Evolutionary conservation across 2,329 filamentous ascomycete genomes (phyloP).

Genomic region (Fusarium sp.): DNA sequence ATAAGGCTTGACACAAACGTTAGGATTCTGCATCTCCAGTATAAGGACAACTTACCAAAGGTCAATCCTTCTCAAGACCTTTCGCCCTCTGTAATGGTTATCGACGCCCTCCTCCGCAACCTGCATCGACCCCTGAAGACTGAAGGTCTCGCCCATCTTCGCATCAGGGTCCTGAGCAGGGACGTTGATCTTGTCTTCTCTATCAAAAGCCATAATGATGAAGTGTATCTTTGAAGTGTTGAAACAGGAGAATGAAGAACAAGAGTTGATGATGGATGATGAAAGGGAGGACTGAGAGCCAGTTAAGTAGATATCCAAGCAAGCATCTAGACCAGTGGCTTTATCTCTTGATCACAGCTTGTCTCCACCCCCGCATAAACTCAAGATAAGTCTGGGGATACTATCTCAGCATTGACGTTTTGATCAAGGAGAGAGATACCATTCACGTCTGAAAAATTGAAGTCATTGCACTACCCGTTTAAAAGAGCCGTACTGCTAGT

Average conservation of each 20-base stretch:
- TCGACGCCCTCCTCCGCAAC: conserved; percentile 12
- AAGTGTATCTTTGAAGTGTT: background rate
- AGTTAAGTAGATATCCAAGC: conserved; percentile 7
- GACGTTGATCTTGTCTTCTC: conserved; percentile 3
- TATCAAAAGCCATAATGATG: conserved; percentile 3
- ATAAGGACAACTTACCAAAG: background rate
- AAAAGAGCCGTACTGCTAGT: conserved; percentile 2
- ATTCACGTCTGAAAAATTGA: background rate
- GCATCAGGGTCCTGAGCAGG: background rate
- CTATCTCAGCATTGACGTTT: background rate
- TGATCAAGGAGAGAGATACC: background rate
- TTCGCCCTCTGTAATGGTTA: background rate
- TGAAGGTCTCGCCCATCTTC: conserved; percentile 27
- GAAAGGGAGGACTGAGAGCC: background rate
- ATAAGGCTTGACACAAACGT: conserved; percentile 9
- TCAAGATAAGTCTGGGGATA: conserved; percentile 4
- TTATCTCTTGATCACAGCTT: background rate
- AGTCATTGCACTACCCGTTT: background rate
- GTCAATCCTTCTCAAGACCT: conserved; percentile 28
- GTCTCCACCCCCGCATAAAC: conserved; percentile 25
- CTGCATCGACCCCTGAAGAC: conserved; percentile 20
- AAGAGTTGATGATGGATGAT: background rate
- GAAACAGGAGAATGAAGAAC: background rate
- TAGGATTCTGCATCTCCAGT: background rate
- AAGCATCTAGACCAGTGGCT: background rate